Percentiles rank a stretch among this genome's conserved stretches.
phyloP scores from a whole-genome alignment of 2,329 filamentous ascomycete genomes.

The Penicillium sp. region DNA sequence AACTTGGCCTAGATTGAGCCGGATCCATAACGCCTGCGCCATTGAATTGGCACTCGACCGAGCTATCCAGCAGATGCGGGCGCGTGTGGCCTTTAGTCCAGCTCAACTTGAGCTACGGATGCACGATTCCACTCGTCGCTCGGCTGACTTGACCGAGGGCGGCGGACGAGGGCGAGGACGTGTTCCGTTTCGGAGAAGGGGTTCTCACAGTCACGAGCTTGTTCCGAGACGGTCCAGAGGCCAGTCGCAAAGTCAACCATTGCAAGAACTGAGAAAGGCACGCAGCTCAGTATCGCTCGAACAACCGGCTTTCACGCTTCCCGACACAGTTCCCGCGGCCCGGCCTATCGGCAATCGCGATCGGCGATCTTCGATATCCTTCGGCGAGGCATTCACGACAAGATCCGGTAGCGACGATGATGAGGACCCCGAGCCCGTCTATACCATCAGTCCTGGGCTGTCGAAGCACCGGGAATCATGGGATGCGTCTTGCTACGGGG shows the following conservation, averaged over 20 bases:
- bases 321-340: slow-evolving; percentile 9
- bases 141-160: slow-evolving; percentile 22
- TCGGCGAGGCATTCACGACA: slow-evolving; percentile 13
- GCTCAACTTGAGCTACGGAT: slow-evolving; percentile 22
- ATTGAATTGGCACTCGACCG: slow-evolving; percentile 71
- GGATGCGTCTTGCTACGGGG: slow-evolving; percentile 8
- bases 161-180: slow-evolving; percentile 15
- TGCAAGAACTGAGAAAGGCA: slow-evolving; percentile 15
- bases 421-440: slow-evolving; percentile 11
- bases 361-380: neutral
- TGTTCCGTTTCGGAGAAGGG: slow-evolving; percentile 19
- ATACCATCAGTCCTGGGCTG: slow-evolving; percentile 2
- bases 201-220: slow-evolving; percentile 32
- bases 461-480: slow-evolving; percentile 8
- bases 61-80: slow-evolving; percentile 40
- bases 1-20: slow-evolving; percentile 84
- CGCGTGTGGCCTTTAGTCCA: slow-evolving; percentile 35
- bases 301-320: slow-evolving; percentile 3
- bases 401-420: slow-evolving; percentile 22
- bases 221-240: slow-evolving; percentile 19
- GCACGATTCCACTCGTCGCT: slow-evolving; percentile 14
- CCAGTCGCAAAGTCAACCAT: slow-evolving; percentile 4
- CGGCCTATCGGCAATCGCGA: slow-evolving; percentile 11
- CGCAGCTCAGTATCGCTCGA: slow-evolving; percentile 24
- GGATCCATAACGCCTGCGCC: slow-evolving; percentile 79